phyloP scores from a whole-genome alignment of 208 protist species.

The Phytomonas serpens region DNA sequence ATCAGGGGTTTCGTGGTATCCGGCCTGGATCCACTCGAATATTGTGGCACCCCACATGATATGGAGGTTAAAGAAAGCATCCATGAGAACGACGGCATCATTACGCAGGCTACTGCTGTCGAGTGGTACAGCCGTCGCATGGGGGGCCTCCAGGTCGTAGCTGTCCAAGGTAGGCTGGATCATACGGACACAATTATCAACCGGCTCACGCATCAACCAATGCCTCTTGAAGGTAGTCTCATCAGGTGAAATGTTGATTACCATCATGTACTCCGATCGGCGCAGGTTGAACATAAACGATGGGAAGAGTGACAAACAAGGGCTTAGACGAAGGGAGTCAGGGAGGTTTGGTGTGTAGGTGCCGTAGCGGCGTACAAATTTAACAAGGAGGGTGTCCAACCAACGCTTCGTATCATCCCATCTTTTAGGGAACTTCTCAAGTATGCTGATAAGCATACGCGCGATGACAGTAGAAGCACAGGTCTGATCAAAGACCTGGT shows the following conservation, averaged over 20 bases:
- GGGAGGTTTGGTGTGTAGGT: slow-evolving; percentile 86
- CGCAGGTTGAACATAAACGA: slow-evolving; percentile 99
- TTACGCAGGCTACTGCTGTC: slow-evolving; percentile 79
- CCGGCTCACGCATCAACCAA: slow-evolving; percentile 93
- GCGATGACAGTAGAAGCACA: slow-evolving; percentile 68
- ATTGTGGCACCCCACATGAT: slow-evolving; percentile 96
- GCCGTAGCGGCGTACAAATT: slow-evolving; percentile 93
- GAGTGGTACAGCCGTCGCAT: slow-evolving; percentile 86
- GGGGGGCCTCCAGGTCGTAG: slow-evolving; percentile 89
- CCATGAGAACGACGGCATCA: slow-evolving; percentile 97
- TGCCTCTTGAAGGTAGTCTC: slow-evolving; percentile 97
- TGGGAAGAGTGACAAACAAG: slow-evolving; percentile 94
- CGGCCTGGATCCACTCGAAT: slow-evolving; percentile 91
- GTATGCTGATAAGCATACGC: slow-evolving; percentile 61
- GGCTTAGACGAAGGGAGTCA: slow-evolving; percentile 80
- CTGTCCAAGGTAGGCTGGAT: slow-evolving; percentile 97
- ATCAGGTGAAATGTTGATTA: slow-evolving; percentile 97
- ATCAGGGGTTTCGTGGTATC: slow-evolving; percentile 87
- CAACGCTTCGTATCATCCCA: slow-evolving; percentile 95
- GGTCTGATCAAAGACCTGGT: slow-evolving; percentile 94
- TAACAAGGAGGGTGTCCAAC: slow-evolving; percentile 97
- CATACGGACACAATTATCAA: slow-evolving; percentile 94
- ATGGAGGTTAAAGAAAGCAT: slow-evolving; percentile 98
- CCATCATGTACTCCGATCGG: slow-evolving; percentile 95
- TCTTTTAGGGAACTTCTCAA: slow-evolving; percentile 55